Evolutionary conservation across 2,329 filamentous ascomycete species (phyloP).

Genomic region (Neonectria ditissima): DNA sequence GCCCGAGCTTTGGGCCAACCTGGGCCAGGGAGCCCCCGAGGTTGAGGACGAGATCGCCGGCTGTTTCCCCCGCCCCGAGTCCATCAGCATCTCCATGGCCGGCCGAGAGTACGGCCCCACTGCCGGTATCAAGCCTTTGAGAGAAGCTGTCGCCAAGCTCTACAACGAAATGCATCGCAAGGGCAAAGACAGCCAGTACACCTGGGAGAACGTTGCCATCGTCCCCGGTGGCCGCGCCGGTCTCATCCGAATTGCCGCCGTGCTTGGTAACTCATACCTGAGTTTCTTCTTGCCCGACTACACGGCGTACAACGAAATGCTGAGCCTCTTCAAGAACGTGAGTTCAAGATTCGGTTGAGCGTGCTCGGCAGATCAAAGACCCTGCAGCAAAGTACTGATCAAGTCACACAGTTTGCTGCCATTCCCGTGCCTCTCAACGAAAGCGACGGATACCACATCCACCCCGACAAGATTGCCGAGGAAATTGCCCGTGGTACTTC

Average conservation of each 20-base stretch:
- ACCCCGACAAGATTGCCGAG: conserved; percentile 91
- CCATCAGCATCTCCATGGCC: conserved; percentile 81
- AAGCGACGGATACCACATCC: conserved; percentile 91
- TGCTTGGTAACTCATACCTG: conserved; percentile 91
- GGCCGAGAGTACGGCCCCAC: conserved; percentile 93
- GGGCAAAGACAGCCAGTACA: conserved; percentile 90
- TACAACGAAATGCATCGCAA: conserved; percentile 94
- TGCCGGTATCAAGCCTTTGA: conserved; percentile 90
- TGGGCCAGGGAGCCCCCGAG: conserved; percentile 93
- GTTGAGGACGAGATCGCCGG: conserved; percentile 93
- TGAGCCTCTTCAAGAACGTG: conserved; percentile 91
- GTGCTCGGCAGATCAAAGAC: not conserved
- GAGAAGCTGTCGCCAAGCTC: conserved; percentile 88
- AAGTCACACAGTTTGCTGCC: conserved; percentile 74
- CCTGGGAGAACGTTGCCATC: conserved; percentile 97
- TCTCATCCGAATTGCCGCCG: conserved; percentile 92
- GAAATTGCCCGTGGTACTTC: conserved; percentile 88
- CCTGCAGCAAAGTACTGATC: conserved; percentile 20
- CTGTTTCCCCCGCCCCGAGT: conserved; percentile 84
- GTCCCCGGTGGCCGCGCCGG: conserved; percentile 94
- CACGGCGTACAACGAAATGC: conserved; percentile 98
- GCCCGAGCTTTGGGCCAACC: conserved; percentile 87
- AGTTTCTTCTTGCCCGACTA: conserved; percentile 97
- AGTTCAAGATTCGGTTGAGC: conserved; percentile 42
- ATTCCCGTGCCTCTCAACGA: conserved; percentile 87